These are phyloP conservation scores for Symbiodinium natans DNA, from an alignment of 73 alveolate genomes.

Conservation along the genomic window DNA sequence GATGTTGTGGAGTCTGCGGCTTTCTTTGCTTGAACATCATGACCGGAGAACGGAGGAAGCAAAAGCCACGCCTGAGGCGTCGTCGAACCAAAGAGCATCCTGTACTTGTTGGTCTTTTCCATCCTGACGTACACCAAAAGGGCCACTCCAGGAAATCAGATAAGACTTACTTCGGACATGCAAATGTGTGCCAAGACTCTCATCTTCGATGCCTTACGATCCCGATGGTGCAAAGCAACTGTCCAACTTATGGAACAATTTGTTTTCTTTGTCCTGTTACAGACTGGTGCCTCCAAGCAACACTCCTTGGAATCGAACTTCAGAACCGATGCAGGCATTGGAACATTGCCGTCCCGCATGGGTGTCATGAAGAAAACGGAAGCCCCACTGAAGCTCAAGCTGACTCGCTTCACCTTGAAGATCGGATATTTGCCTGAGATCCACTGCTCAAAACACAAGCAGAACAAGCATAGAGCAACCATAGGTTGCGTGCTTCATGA, in stretches of 20 bases:
- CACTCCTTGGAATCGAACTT: constrained; percentile 66
- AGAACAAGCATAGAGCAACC: neutral
- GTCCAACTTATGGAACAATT: neutral
- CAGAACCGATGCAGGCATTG: constrained; percentile 87
- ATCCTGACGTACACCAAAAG: neutral
- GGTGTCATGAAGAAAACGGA: constrained; percentile 87
- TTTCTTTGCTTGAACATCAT: neutral
- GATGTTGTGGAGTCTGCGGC: neutral
- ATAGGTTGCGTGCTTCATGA: too few species aligned
- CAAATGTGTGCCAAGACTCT: neutral
- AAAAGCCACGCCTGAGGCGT: neutral
- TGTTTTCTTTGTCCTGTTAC: neutral
- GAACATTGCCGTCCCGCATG: constrained; percentile 24
- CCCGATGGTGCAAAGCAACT: neutral
- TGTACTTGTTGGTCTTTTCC: constrained; percentile 47
- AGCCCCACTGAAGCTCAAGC: constrained; percentile 74
- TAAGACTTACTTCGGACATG: too few species aligned
- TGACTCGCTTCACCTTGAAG: constrained; percentile 2
- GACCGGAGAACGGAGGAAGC: neutral
- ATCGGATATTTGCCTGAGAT: neutral
- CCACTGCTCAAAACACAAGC: neutral
- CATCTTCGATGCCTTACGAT: constrained; percentile 40
- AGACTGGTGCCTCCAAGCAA: neutral
- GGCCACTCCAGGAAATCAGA: too few species aligned
- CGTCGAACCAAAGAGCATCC: constrained; percentile 63